Base-by-base conservation (phyloP, 108 stramenopile genomes). In the Aurantiochytrium sp. region DNA sequence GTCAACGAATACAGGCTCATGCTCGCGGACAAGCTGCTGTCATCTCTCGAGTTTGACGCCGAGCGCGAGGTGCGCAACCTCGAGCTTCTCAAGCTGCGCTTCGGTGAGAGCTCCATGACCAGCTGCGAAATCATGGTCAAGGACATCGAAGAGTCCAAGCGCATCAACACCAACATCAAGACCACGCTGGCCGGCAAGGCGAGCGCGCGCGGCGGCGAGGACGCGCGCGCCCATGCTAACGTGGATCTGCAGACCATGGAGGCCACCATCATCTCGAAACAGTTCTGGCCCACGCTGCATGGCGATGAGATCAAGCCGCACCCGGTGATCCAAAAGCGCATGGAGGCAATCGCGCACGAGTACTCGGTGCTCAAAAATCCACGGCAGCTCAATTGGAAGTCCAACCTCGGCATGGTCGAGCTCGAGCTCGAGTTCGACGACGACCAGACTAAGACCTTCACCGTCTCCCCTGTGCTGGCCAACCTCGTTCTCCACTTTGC, bases 121-220 rank as follows among this genome's bases (percentile, higher is more conserved):
- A 94, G 95, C 85, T 98, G 98, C 87, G 98, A 99, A 89, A 95
- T 99, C 69, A 99, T 99, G 97, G 91, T 99, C 59, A 96, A 96
- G 86, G 98, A 99, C 73, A 94, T 97, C 21, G 96, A 99, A 81
- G 97, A 98, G 50, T 96, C 96, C 55, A 98, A 97, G 90, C 95
- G 98, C 15, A 94, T 96, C 27, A 92, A 95, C 52, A 86, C 93
- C 24, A 95, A 96, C 65, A 96, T 97, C 69, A 91, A 92, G 19
- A 94, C 90, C 39, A 86, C 50, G 21, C 45, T 81, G 36, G 42
- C 39, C 1, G 30, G 30, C 4, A 81, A 48, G 42, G 6, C 45
- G 10, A 6, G 6, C 10, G 10, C 19, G 45, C 45, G 42, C 24
- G 15, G 10, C 12, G 30, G 15, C 8, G 39, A 41, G 24, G 45